These are phyloP conservation scores for Pisolithus marmoratus DNA, from an alignment of 768 basidiomycete species.

Conservation along the genomic window DNA sequence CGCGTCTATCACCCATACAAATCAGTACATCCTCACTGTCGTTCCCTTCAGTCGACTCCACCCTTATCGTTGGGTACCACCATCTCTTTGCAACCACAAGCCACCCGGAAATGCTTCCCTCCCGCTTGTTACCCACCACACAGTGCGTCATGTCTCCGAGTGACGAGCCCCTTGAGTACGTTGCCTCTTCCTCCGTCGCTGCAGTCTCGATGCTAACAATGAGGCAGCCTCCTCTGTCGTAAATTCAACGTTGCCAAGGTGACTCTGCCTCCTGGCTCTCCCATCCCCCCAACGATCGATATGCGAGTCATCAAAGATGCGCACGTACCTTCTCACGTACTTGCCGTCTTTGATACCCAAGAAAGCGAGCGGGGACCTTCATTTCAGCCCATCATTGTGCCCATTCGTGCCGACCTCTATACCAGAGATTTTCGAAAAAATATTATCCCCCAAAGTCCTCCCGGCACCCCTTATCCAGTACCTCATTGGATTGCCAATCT, in stretches of 20 bases:
- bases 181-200: background rate
- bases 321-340: conserved; percentile 51
- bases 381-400: conserved; percentile 42
- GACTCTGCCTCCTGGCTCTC: conserved; percentile 15
- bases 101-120: conserved; percentile 9
- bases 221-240: conserved; percentile 24
- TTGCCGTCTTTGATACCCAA: conserved; percentile 39
- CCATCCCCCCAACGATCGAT: conserved; percentile 40
- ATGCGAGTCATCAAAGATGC: conserved; percentile 42
- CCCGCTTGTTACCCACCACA: conserved; percentile 22
- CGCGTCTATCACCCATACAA: conserved; percentile 9
- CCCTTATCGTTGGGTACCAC: conserved; percentile 11
- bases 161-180: conserved; percentile 27
- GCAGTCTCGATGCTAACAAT: conserved; percentile 6
- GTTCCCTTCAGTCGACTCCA: conserved; percentile 7
- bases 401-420: conserved; percentile 47
- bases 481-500: conserved; percentile 19
- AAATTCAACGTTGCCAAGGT: conserved; percentile 30
- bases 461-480: conserved; percentile 30
- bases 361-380: conserved; percentile 23
- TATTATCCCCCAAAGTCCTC: conserved; percentile 28
- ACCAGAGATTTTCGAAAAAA: conserved; percentile 32
- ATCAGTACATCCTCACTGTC: background rate
- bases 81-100: conserved; percentile 9
- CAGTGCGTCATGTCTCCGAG: conserved; percentile 10